Percentiles rank a stretch among this genome's conserved stretches.
Evolutionary conservation across 2,329 filamentous ascomycete genomes (phyloP).

Genomic region (Purpureocillium lavendulum): DNA sequence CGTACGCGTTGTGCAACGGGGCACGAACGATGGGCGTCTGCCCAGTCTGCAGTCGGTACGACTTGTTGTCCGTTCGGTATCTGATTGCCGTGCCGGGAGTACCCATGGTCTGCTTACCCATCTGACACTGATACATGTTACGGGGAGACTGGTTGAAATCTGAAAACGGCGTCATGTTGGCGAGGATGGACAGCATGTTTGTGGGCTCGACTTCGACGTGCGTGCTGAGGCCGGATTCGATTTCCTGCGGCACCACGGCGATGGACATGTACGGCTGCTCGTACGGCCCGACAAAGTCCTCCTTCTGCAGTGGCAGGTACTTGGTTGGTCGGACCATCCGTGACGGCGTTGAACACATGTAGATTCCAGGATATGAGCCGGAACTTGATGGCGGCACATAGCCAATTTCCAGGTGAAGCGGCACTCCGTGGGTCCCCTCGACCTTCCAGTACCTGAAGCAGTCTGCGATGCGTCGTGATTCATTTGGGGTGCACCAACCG

Average conservation of each 20-base stretch:
- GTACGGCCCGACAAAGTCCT: constrained; percentile 84
- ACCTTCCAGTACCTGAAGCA: constrained; percentile 95
- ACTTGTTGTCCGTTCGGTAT: constrained; percentile 94
- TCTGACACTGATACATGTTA: constrained; percentile 99
- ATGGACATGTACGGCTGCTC: constrained; percentile 99
- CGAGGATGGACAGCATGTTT: constrained; percentile 93
- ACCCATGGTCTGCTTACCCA: constrained; percentile 99
- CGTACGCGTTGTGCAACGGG: constrained; percentile 90
- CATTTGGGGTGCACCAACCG: constrained; percentile 80
- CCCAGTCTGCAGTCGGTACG: constrained; percentile 88
- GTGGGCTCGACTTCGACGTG: constrained; percentile 93
- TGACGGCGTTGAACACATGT: constrained; percentile 79
- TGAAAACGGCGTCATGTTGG: constrained; percentile 98
- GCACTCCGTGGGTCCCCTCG: constrained; percentile 71
- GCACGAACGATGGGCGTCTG: constrained; percentile 91
- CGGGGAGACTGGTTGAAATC: constrained; percentile 97
- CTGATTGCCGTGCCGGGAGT: constrained; percentile 79
- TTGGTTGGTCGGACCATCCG: constrained; percentile 89
- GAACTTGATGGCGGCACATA: constrained; percentile 81
- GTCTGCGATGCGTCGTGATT: constrained; percentile 74
- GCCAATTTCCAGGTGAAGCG: constrained; percentile 80
- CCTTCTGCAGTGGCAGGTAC: constrained; percentile 77
- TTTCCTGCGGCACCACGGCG: constrained; percentile 79
- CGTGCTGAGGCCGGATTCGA: constrained; percentile 79
- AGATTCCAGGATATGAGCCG: constrained; percentile 94